Base-by-base conservation (phyloP, 1,284 basidiomycete species). In the Ceratobasidium sp. region DNA sequence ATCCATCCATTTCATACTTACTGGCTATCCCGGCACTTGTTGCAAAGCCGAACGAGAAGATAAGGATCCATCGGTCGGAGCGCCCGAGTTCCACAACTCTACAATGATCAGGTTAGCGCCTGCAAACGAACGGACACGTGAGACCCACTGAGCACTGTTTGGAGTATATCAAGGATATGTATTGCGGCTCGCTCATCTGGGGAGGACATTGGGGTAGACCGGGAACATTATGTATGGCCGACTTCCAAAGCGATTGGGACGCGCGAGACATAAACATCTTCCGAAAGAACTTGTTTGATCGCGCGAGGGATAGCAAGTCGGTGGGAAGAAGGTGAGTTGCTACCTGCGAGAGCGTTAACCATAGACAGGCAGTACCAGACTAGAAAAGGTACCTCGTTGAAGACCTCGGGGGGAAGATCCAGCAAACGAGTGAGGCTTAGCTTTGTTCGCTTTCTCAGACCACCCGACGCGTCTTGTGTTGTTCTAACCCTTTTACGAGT, bases 111-210 rank as follows among this genome's bases (percentile, higher is more conserved):
- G 5, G 39, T 41, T 2, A 16, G 23, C 14, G 14, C 18, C 41
- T 28, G 3, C 45, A 23, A 2, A 28, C 18, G 8, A 45, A 30
- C 36, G 4, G 9, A n/a, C 50, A 14, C 16, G 16, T 9, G 2
- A 36, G 16, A 4, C 53, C 36, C 48, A 69, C 65, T 5, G 65
- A 45, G 21, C 65, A 69, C 16, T 21, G 45, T 3, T 69, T 69
- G 8, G 65, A 69, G 57, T 78, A 79, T 2, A 79, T 18, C 26
- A 79, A 55, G 3, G 75, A 65, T 1, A 75, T 72, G 34, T 77
- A 78, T 45, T 55, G 26, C 3, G 53, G 53, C 28, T 55, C 53
- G 8, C 26, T 32, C 23, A 55, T 3, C 6, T 55, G 14, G 16
- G 26, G 53, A 3, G 53, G 53, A 32, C 53, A 55, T 12, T 45